A percentile compares a stretch with the other conserved stretches of the same genome.
Conservation (phyloP, 805 yeast species). For the Ogataea sp. region DNA sequence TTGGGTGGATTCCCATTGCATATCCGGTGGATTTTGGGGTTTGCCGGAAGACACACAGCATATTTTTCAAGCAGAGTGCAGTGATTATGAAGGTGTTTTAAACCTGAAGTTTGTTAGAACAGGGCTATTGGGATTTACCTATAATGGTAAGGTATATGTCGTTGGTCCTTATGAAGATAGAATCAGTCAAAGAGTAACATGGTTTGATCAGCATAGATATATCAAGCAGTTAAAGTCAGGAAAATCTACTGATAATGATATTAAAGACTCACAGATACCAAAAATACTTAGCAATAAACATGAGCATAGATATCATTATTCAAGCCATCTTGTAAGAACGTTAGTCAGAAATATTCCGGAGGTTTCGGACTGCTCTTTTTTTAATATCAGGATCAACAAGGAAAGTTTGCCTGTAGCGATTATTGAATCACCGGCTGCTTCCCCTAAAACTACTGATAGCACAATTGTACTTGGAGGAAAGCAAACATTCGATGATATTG, state of each 20-base stretch:
- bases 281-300: conserved; percentile 7
- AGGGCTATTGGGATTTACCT: conserved; percentile 82
- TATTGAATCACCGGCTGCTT: conserved; percentile 44
- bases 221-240: conserved; percentile 3
- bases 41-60: conserved; percentile 56
- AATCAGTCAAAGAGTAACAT: conserved; percentile 65
- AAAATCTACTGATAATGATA: neutral
- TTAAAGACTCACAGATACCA: conserved; percentile 3
- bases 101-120: conserved; percentile 83
- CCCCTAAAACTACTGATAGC: neutral
- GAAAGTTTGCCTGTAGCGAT: conserved; percentile 82
- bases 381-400: conserved; percentile 71
- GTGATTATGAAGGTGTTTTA: conserved; percentile 59
- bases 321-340: conserved; percentile 81
- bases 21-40: conserved; percentile 87
- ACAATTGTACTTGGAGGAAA: conserved; percentile 14
- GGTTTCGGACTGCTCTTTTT: conserved; percentile 85
- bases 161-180: conserved; percentile 90
- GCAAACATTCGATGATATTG: conserved; percentile 40
- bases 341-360: conserved; percentile 74
- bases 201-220: conserved; percentile 44
- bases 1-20: conserved; percentile 92
- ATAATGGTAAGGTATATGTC: conserved; percentile 80
- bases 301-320: conserved; percentile 60
- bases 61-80: conserved; percentile 76